A percentile compares a stretch with the other conserved stretches of the same genome.
These are phyloP conservation scores for Fusarium armeniacum DNA, from an alignment of 2,329 filamentous ascomycete genomes.

Conservation along the genomic window DNA sequence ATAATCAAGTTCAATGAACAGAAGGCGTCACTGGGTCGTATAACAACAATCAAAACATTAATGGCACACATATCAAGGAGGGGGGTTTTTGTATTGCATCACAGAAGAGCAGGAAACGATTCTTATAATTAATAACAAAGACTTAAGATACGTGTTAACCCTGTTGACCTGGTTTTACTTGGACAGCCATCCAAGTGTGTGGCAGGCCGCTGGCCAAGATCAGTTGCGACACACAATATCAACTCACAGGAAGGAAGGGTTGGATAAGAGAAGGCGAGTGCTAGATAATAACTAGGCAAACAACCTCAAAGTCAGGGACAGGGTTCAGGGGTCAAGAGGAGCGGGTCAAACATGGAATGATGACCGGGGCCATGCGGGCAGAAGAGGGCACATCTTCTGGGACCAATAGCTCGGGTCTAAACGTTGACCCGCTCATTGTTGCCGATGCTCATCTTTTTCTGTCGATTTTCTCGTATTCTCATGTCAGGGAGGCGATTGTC, in stretches of 20 bases:
- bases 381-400: constrained; percentile 24
- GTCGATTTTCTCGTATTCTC: constrained; percentile 46
- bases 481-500: constrained; percentile 17
- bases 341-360: constrained; percentile 39
- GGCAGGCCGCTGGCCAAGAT: not conserved
- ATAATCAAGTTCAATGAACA: constrained; percentile 15
- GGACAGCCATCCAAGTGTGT: not conserved
- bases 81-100: not conserved
- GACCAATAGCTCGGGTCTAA: constrained; percentile 44
- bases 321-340: constrained; percentile 41
- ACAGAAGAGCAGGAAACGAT: not conserved
- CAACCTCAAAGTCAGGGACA: constrained; percentile 32
- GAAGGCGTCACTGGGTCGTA: constrained; percentile 17
- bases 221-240: constrained; percentile 18
- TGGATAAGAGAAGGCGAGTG: constrained; percentile 32
- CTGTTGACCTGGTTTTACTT: not conserved
- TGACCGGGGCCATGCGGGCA: constrained; percentile 30
- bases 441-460: constrained; percentile 41
- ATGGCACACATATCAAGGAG: not conserved
- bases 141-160: not conserved
- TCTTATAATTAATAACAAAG: not conserved
- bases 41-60: constrained; percentile 9
- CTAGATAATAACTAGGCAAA: not conserved
- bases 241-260: constrained; percentile 26
- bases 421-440: constrained; percentile 37